phyloP scores from a whole-genome alignment of 208 protist genomes.

The Acanthamoeba triangularis region DNA sequence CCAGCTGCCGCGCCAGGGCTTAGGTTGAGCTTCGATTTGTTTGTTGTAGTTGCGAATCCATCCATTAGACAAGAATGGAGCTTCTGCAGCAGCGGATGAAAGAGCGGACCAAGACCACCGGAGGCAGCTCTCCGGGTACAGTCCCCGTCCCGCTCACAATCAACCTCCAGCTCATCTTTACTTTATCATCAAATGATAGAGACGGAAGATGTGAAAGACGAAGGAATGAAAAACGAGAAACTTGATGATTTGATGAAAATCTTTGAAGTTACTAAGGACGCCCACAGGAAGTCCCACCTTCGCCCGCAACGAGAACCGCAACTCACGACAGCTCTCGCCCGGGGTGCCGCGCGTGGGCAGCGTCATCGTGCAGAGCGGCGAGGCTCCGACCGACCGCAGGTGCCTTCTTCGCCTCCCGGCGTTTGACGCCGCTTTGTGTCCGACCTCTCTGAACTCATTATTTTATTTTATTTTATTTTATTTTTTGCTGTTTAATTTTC shows the following conservation, averaged over 20 bases:
- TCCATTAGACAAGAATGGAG: background rate
- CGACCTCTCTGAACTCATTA: background rate
- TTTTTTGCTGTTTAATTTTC: background rate
- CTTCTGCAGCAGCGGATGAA: constrained; percentile 49
- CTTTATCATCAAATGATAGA: too few relatives aligned
- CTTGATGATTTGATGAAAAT: too few relatives aligned
- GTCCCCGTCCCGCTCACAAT: background rate
- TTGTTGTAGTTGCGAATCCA: background rate
- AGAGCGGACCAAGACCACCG: background rate
- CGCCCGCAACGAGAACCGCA: background rate
- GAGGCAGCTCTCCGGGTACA: background rate
- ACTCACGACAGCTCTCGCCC: background rate
- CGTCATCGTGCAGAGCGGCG: background rate
- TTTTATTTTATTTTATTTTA: background rate
- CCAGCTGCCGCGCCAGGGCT: too few relatives aligned
- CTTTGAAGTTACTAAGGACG: too few relatives aligned
- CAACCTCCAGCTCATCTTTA: too few relatives aligned
- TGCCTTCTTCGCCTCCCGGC: background rate
- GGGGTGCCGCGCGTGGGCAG: background rate
- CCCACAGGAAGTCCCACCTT: background rate
- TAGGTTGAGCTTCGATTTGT: background rate
- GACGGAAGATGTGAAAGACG: too few relatives aligned
- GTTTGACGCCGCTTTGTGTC: background rate
- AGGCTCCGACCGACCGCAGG: background rate
- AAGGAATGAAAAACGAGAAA: too few relatives aligned